Evolutionary conservation across 768 basidiomycete species (phyloP).

Genomic region (Mycena vulgaris): DNA sequence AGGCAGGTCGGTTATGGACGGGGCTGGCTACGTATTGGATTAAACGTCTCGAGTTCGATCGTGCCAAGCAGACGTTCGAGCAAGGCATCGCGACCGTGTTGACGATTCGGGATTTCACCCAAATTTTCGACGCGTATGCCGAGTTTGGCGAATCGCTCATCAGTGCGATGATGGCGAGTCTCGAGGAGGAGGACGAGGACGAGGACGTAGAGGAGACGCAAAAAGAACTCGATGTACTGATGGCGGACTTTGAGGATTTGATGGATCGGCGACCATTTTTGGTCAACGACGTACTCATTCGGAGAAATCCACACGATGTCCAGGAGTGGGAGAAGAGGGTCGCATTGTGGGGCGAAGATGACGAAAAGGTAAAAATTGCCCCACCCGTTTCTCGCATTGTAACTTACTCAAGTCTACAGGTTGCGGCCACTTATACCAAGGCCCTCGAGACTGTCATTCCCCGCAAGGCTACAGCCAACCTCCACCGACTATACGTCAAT

Average conservation of each 20-base stretch:
- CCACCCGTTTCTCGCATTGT: conserved; percentile 5
- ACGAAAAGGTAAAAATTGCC: conserved; percentile 81
- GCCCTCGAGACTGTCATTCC: conserved; percentile 92
- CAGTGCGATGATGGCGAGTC: conserved; percentile 88
- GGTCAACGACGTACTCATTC: conserved; percentile 93
- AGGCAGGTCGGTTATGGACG: conserved; percentile 96
- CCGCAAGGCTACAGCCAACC: conserved; percentile 90
- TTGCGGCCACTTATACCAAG: conserved; percentile 92
- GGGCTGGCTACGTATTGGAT: conserved; percentile 99
- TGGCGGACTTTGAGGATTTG: conserved; percentile 94
- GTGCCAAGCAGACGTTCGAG: conserved; percentile 91
- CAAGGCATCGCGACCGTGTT: conserved; percentile 86
- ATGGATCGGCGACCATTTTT: conserved; percentile 97
- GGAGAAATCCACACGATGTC: conserved; percentile 97
- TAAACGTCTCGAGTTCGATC: conserved; percentile 95
- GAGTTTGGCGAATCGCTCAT: conserved; percentile 95
- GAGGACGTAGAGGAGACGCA: conserved; percentile 90
- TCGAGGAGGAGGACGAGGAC: conserved; percentile 87
- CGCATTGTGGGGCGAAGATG: conserved; percentile 92
- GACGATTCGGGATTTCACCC: conserved; percentile 96
- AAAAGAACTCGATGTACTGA: conserved; percentile 85
- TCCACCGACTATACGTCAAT: conserved; percentile 92
- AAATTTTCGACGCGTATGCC: conserved; percentile 97
- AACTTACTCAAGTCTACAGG: conserved; percentile 59
- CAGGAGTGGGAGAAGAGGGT: conserved; percentile 99